phyloP scores from a whole-genome alignment of 495 filamentous ascomycete species.

The Penicillium paxilli region DNA sequence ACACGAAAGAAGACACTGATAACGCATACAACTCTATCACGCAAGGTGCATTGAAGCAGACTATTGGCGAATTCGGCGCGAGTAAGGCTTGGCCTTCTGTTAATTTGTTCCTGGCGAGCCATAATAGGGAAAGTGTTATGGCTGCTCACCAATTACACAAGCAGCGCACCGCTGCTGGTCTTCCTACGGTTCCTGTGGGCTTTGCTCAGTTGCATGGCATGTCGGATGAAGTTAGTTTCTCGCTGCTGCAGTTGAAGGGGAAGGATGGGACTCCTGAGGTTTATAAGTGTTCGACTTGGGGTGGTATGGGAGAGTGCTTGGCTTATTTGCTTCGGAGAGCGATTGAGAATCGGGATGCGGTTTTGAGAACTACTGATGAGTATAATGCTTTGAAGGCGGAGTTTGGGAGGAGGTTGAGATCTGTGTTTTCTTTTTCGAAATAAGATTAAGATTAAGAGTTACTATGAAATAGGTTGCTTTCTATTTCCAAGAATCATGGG shows the following conservation, averaged over 20 bases:
- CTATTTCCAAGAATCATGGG: not conserved
- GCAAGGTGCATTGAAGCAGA: slow-evolving; percentile 38
- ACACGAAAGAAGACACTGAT: slow-evolving; percentile 76
- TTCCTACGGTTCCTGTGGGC: slow-evolving; percentile 37
- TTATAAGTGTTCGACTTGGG: slow-evolving; percentile 90
- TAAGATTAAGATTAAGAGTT: not conserved
- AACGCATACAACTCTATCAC: slow-evolving; percentile 56
- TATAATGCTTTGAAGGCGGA: slow-evolving; percentile 69
- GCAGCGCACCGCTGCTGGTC: slow-evolving; percentile 22
- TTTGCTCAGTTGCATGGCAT: slow-evolving; percentile 80
- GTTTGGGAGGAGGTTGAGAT: slow-evolving; percentile 54
- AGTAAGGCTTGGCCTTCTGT: slow-evolving; percentile 29
- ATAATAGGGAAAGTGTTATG: slow-evolving; percentile 38
- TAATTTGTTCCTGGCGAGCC: slow-evolving; percentile 44
- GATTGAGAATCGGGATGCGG: slow-evolving; percentile 88
- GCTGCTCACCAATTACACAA: slow-evolving; percentile 35
- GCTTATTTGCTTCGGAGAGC: slow-evolving; percentile 84
- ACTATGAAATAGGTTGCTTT: not conserved
- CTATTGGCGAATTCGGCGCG: slow-evolving; percentile 50
- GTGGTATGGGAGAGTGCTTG: slow-evolving; percentile 79
- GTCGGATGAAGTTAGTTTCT: slow-evolving; percentile 86
- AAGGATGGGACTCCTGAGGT: slow-evolving; percentile 51
- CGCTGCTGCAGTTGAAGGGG: slow-evolving; percentile 56
- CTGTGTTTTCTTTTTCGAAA: slow-evolving; percentile 11
- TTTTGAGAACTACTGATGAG: slow-evolving; percentile 66